A percentile compares a stretch with the other conserved stretches of the same genome.
Evolutionary conservation across 192 early-diverging fungal species (phyloP).

Genomic region (Coemansia sp.): DNA sequence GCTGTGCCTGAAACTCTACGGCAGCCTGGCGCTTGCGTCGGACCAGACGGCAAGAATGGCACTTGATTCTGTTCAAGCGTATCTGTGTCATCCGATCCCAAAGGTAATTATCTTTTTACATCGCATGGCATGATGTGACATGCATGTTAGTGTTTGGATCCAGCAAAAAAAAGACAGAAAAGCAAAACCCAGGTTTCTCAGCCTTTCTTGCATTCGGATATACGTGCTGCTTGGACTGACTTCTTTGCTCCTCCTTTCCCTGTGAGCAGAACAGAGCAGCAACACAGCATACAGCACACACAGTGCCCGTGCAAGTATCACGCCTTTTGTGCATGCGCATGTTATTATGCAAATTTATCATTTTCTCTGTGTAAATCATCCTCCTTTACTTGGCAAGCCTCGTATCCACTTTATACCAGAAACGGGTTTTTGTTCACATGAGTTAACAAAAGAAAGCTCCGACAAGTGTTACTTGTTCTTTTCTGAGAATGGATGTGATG

Average conservation of each 20-base stretch:
- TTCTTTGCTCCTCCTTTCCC: not conserved
- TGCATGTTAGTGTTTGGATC: too few species aligned
- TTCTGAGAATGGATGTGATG: conserved; percentile 13
- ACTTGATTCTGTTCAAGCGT: conserved; percentile 31
- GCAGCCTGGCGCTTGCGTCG: conserved; percentile 41
- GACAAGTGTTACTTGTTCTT: conserved; percentile 17
- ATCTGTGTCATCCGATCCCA: conserved; percentile 39
- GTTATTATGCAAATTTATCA: conserved; percentile 6
- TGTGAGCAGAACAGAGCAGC: not conserved
- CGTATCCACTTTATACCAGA: not conserved
- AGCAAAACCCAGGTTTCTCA: not conserved
- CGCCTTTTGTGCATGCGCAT: not conserved
- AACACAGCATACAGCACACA: too few species aligned
- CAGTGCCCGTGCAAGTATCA: too few species aligned
- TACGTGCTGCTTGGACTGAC: conserved; percentile 10
- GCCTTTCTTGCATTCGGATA: not conserved
- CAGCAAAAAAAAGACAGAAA: not conserved
- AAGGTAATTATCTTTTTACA: conserved; percentile 23
- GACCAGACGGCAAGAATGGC: conserved; percentile 25
- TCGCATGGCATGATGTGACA: too few species aligned
- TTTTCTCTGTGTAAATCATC: conserved; percentile 5
- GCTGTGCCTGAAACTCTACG: conserved; percentile 51
- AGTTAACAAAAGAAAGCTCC: conserved; percentile 37
- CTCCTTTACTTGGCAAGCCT: not conserved
- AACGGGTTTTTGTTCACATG: not conserved